Conservation (phyloP, 371 early-diverging fungal species). For the Apophysomyces variabilis region DNA sequence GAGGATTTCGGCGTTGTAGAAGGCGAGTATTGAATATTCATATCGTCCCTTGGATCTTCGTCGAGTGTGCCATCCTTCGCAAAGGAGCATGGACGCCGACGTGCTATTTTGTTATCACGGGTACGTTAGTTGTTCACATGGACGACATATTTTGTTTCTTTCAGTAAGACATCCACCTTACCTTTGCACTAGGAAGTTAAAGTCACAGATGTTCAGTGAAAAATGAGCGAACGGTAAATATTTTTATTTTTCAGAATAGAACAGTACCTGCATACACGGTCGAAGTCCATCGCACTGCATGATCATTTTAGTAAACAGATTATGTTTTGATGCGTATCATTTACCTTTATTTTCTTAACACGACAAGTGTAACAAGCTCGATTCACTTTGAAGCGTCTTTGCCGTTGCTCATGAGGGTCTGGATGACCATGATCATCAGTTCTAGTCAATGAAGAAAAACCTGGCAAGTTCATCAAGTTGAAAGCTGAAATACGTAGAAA, state of each 20-base stretch:
- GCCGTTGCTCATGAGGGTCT: conserved; percentile 12
- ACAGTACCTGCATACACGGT: conserved; percentile 58
- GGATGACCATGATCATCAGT: background rate
- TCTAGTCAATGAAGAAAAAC: background rate
- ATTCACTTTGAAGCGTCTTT: conserved; percentile 51
- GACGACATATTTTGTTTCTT: background rate
- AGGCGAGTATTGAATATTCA: background rate
- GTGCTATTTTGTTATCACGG: conserved; percentile 19
- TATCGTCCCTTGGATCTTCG: background rate
- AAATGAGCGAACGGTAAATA: no score
- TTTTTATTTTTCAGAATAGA: background rate
- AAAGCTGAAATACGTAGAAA: background rate
- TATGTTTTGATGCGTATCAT: background rate
- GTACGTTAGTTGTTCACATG: background rate
- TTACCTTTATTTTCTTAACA: conserved; percentile 57
- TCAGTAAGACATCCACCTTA: background rate
- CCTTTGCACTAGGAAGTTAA: conserved; percentile 22
- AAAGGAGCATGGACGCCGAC: conserved; percentile 33
- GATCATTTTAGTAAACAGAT: background rate
- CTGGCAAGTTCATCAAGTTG: background rate
- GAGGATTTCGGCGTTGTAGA: background rate
- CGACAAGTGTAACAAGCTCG: conserved; percentile 54
- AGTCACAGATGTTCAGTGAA: background rate
- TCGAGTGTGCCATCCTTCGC: conserved; percentile 25
- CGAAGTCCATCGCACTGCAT: conserved; percentile 57